These are phyloP conservation scores for Beauveria sp. DNA, from an alignment of 2,329 filamentous ascomycete genomes.

Conservation along the genomic window DNA sequence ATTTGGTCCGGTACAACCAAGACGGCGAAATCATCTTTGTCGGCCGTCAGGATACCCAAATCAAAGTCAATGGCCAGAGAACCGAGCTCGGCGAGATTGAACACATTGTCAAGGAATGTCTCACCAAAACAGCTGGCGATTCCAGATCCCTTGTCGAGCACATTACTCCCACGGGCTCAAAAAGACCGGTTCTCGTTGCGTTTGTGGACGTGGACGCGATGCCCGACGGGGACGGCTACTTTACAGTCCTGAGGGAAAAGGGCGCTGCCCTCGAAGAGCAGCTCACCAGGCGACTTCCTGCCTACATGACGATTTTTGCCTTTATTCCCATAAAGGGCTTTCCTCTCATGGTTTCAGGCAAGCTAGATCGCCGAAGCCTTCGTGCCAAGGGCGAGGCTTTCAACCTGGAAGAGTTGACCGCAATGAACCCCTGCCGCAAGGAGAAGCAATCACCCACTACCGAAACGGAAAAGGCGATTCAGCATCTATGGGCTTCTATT, in stretches of 20 bases:
- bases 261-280: constrained; percentile 11
- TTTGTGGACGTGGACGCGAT: constrained; percentile 21
- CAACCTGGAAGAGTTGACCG: constrained; percentile 28
- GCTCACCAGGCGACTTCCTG: background rate
- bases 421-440: constrained; percentile 15
- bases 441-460: constrained; percentile 27
- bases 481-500: constrained; percentile 28
- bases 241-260: constrained; percentile 19
- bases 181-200: constrained; percentile 33
- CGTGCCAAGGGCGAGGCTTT: constrained; percentile 30
- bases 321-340: constrained; percentile 33
- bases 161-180: constrained; percentile 33
- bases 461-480: constrained; percentile 27
- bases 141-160: constrained; percentile 37
- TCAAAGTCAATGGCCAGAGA: constrained; percentile 54
- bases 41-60: constrained; percentile 52
- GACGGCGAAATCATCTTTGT: constrained; percentile 35
- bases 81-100: constrained; percentile 46
- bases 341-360: constrained; percentile 34
- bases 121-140: constrained; percentile 30
- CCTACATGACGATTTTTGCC: constrained; percentile 34
- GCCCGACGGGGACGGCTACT: constrained; percentile 7
- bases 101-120: constrained; percentile 31
- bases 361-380: constrained; percentile 36
- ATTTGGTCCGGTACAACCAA: constrained; percentile 33